phyloP scores from a whole-genome alignment of 345 rosid species.

The Populus euphratica region DNA sequence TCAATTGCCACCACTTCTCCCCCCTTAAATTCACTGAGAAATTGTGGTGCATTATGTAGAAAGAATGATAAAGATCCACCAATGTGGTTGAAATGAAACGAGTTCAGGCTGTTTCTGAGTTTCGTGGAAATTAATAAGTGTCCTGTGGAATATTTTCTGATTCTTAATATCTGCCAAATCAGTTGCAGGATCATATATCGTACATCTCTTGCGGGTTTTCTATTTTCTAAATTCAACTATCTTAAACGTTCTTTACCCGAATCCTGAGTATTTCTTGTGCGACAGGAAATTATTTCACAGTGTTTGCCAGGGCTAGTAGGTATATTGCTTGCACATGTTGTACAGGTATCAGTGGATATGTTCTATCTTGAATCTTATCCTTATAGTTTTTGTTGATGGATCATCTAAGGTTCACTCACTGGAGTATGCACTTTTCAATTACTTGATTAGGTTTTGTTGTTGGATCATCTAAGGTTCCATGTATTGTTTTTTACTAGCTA shows the following conservation, averaged over 20 bases:
- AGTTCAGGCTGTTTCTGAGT: not conserved
- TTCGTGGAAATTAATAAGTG: not conserved
- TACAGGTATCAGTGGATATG: constrained; percentile 48
- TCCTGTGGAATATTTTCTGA: not conserved
- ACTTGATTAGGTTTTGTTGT: not conserved
- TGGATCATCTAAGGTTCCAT: not conserved
- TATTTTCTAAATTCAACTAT: not conserved
- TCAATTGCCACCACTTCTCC: not conserved
- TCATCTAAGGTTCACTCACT: no score
- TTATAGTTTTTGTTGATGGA: no score
- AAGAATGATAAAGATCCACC: not conserved
- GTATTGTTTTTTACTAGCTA: not conserved
- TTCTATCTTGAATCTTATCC: not conserved
- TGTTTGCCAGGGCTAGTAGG: constrained; percentile 64
- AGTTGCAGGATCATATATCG: not conserved
- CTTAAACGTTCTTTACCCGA: not conserved
- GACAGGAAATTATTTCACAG: constrained; percentile 18
- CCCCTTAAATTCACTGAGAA: not conserved
- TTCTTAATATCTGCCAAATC: not conserved
- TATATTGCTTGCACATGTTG: constrained; percentile 62
- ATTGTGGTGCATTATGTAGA: not conserved
- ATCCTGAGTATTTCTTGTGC: constrained; percentile 12
- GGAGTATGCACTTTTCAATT: no score
- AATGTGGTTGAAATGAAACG: not conserved
- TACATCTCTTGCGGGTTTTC: not conserved